Conservation (phyloP, 2,329 filamentous ascomycete genomes). For the Venturia pyrina region DNA sequence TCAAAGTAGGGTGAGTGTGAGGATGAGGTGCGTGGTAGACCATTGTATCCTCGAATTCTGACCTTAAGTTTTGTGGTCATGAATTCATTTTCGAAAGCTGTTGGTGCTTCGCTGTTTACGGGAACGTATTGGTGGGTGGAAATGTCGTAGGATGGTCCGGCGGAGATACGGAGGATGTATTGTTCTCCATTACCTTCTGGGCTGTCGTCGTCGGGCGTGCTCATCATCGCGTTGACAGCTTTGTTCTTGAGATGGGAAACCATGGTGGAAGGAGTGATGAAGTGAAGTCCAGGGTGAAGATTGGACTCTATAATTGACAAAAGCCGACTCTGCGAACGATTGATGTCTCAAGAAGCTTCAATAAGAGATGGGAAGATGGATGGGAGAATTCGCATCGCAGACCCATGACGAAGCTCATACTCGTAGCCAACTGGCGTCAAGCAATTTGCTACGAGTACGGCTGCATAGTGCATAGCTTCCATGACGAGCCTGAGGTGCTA, state of each 20-base stretch:
- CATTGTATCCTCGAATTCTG: slow-evolving; percentile 57
- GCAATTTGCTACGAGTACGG: too few relatives aligned
- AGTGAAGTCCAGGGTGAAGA: background rate
- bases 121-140: slow-evolving; percentile 48
- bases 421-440: background rate
- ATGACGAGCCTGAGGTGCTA: too few relatives aligned
- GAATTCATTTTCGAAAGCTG: slow-evolving; percentile 52
- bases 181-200: slow-evolving; percentile 22
- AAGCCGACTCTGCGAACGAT: too few relatives aligned
- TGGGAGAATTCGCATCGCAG: background rate
- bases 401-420: background rate
- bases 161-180: slow-evolving; percentile 73
- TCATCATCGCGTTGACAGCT: background rate
- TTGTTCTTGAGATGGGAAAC: background rate
- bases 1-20: slow-evolving; percentile 10
- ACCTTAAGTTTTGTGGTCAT: slow-evolving; percentile 63
- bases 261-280: background rate
- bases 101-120: slow-evolving; percentile 59
- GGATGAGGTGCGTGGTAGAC: slow-evolving; percentile 17
- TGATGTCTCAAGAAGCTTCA: too few relatives aligned
- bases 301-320: too few relatives aligned
- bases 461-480: too few relatives aligned
- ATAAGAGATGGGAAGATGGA: background rate
- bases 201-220: background rate
- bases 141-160: slow-evolving; percentile 65